Evolutionary conservation across 2,329 filamentous ascomycete species (phyloP).

Genomic region (Didymella lethalis): DNA sequence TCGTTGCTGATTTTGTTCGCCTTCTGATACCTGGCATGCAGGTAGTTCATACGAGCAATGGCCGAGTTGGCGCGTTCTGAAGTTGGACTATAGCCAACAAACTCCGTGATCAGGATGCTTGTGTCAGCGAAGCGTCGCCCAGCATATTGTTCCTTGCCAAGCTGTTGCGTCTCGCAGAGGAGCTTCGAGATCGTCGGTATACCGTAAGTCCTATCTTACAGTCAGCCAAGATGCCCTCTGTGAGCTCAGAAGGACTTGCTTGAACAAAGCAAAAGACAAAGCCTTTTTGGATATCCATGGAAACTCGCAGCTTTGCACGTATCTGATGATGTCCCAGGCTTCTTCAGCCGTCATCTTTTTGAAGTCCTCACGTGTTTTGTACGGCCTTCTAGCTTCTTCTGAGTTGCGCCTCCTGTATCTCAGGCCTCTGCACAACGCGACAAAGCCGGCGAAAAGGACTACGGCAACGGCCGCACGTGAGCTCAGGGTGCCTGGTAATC

Average conservation of each 20-base stretch:
- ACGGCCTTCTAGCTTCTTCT: slow-evolving; percentile 55
- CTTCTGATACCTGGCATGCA: slow-evolving; percentile 66
- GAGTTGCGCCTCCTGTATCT: slow-evolving; percentile 52
- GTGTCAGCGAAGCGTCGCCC: slow-evolving; percentile 46
- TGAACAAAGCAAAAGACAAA: slow-evolving; percentile 67
- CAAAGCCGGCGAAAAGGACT: slow-evolving; percentile 36
- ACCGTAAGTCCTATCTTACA: slow-evolving; percentile 42
- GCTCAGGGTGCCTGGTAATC: not conserved
- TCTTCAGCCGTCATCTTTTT: slow-evolving; percentile 63
- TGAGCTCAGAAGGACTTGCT: slow-evolving; percentile 31
- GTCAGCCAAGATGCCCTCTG: not conserved
- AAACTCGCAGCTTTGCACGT: slow-evolving; percentile 62
- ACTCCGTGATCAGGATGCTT: slow-evolving; percentile 43
- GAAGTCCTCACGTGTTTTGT: slow-evolving; percentile 56
- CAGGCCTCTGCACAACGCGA: slow-evolving; percentile 46
- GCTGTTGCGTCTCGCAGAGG: slow-evolving; percentile 45
- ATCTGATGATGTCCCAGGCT: slow-evolving; percentile 59
- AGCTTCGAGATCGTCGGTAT: slow-evolving; percentile 50
- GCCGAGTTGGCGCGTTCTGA: slow-evolving; percentile 53
- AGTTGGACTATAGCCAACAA: slow-evolving; percentile 34
- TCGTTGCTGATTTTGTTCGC: slow-evolving; percentile 67
- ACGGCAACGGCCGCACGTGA: slow-evolving; percentile 16
- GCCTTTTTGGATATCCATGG: slow-evolving; percentile 61
- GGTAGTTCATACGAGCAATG: slow-evolving; percentile 69
- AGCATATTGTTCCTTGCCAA: slow-evolving; percentile 36